Base-by-base conservation (phyloP, 148 eudicot genomes). In the Heliamphora exappendiculata region DNA sequence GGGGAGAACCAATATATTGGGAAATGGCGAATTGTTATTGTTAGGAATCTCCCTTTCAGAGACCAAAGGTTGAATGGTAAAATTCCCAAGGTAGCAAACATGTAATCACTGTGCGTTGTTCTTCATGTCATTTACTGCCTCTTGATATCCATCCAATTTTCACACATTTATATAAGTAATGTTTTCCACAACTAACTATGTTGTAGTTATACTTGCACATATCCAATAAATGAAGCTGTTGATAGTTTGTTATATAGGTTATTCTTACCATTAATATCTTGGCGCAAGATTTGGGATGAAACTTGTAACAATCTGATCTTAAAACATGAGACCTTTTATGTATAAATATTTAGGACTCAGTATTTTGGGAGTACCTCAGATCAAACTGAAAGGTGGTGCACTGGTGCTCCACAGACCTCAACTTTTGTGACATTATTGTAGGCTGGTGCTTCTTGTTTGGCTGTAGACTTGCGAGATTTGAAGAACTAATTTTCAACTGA, bases 31-130 rank as follows among this genome's bases (percentile, higher is more conserved):
- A 82, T 96, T 84, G 81, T 96, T 26, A 69, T 96, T 51, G 93
- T 96, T 73, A 87, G 49, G 75, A 78, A 90, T 84, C 93, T 96
- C 55, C 99, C 99, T 79, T 96, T 93, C 70, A 49, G 84, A 39
- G 99, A 96, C 81, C 99, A 96, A 72, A 83, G 99, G 72, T 77
- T 93, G 76, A 96, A 96, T 82, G 99, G 99, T 33, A 96, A 96
- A 90, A 87, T 96, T 65, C 99, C 99, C 1, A 96, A 96, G 97
- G 98, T 96, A 89, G 29, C 79, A 49, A 70, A 24, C 67, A 36
- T 60, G 41, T 26, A 33, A 36, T 26, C 26, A 11, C 49, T 51
- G 44, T 44, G 60, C 65, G 20, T 66, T 51, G 34, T 62, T 28
- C 12, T 62, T 19, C 5, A 53, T 80, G 42, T 74, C 16, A 29